Base-by-base conservation (phyloP, 306 rosid genomes). In the Fagus crenata region DNA sequence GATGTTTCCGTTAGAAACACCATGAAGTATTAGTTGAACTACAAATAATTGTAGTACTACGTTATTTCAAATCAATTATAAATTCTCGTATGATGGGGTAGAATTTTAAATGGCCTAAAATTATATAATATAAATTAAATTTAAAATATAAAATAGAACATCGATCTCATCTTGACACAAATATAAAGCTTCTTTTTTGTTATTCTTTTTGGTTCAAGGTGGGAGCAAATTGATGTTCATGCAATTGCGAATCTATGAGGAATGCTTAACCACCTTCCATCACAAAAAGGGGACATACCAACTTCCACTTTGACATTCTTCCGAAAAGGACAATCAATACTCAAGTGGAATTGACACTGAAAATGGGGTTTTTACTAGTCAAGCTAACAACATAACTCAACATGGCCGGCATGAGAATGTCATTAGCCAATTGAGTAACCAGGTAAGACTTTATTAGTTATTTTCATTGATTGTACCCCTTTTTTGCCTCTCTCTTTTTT, bases 251-350 rank as follows among this genome's bases (percentile, higher is more conserved):
- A 33, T 58, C 54, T 42, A 58, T 54, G 15, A 76, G 18, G 28
- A 70, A 65, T 64, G 61, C 37, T 64, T 78, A 72, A 18, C 81
- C 69, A 77, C 76, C 78, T 72, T 74, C 77, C 84, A 82, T 78
- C 75, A 79, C 67, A 71, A 69, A 86, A 84, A 82, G 33, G 75
- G 75, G 78, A 85, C 87, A 53, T 53, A 32, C 84, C 84, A 89
- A 86, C 93, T 82, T 77, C 85, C 81, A 78, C 59, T 71, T 84
- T 72, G 87, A 84, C 84, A 53, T 59, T 80, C 72, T 67, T 79
- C 63, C 68, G 58, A 7, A 32, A 76, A 41, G 8, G 28, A 49
- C 17, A 58, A 81, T 68, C 82, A 49, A 22, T 22, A 22, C 28
- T 22, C 28, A 69, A 0, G 77, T 49, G 70, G 77, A 78, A 60